phyloP scores from a whole-genome alignment of 1,284 basidiomycete genomes.

The Ganoderma leucocontextum region DNA sequence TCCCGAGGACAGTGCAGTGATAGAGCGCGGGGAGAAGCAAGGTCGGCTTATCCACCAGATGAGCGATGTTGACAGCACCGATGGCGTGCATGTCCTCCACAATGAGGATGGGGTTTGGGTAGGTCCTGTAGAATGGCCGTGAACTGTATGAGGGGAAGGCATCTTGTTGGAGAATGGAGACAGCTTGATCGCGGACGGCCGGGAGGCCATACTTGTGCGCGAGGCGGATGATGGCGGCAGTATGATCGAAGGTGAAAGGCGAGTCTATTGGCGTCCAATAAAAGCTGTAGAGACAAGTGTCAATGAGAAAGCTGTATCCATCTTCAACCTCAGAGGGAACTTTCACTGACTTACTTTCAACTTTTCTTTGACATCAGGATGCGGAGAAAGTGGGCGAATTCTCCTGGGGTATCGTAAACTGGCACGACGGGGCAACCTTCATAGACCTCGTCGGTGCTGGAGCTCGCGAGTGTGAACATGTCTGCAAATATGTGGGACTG shows the following conservation, averaged over 20 bases:
- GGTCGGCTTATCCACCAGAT: slow-evolving; percentile 1
- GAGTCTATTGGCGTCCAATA: neutral
- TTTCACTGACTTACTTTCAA: neutral
- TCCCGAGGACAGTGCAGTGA: slow-evolving; percentile 8
- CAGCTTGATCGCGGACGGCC: slow-evolving; percentile 4
- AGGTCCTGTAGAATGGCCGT: neutral
- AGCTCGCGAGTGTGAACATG: slow-evolving; percentile 30
- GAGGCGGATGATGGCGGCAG: too few species aligned
- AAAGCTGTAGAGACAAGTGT: too few species aligned
- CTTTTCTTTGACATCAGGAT: neutral
- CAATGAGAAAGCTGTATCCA: too few species aligned
- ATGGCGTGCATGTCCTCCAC: slow-evolving; percentile 10
- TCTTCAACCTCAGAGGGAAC: too few species aligned
- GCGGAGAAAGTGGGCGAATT: slow-evolving; percentile 15
- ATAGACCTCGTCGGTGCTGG: slow-evolving; percentile 13
- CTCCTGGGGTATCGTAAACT: slow-evolving; percentile 22
- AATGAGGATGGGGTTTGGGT: slow-evolving; percentile 5
- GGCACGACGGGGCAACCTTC: slow-evolving; percentile 30
- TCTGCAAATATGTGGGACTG: slow-evolving; percentile 30
- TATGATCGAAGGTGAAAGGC: neutral
- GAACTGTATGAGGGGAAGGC: neutral
- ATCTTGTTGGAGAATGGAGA: neutral
- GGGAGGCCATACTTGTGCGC: slow-evolving; percentile 24
- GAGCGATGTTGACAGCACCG: slow-evolving; percentile 21
- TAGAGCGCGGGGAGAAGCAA: slow-evolving; percentile 16